Conservation (phyloP, 2,329 filamentous ascomycete species). For the Diaporthe vaccinii region DNA sequence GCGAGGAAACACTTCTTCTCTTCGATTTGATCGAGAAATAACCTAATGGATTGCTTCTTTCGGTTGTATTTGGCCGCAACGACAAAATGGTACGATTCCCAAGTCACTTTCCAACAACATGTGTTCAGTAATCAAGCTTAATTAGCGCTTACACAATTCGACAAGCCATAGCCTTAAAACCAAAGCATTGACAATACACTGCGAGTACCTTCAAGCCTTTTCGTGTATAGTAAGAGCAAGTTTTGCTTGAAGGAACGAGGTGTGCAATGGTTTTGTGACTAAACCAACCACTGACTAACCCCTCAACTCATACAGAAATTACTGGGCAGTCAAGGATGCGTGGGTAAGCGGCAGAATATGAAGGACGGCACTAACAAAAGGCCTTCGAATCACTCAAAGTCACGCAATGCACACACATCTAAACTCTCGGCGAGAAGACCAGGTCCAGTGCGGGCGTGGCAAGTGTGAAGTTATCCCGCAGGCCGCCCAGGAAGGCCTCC, state of each 20-base stretch:
- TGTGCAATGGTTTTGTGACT: background rate
- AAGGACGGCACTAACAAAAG: background rate
- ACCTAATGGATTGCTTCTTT: background rate
- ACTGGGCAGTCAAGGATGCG: background rate
- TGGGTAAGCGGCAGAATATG: background rate
- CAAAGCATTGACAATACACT: background rate
- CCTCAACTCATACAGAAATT: background rate
- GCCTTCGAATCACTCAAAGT: background rate
- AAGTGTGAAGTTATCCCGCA: constrained; percentile 44
- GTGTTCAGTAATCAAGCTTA: background rate
- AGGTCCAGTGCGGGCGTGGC: constrained; percentile 27
- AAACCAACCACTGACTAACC: too few species aligned
- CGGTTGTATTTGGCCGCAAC: background rate
- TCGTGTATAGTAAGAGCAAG: background rate
- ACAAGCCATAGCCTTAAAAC: background rate
- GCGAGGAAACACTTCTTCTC: background rate
- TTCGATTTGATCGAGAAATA: background rate
- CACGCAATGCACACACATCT: background rate
- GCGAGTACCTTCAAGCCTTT: background rate
- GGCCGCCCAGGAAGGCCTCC: constrained; percentile 43
- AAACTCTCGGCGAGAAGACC: constrained; percentile 26
- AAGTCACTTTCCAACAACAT: background rate
- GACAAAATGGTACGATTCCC: background rate
- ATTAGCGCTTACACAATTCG: background rate
- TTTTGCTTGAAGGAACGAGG: background rate